Conservation (phyloP, 805 yeast genomes). For the Teunomyces lycoperdinae region DNA sequence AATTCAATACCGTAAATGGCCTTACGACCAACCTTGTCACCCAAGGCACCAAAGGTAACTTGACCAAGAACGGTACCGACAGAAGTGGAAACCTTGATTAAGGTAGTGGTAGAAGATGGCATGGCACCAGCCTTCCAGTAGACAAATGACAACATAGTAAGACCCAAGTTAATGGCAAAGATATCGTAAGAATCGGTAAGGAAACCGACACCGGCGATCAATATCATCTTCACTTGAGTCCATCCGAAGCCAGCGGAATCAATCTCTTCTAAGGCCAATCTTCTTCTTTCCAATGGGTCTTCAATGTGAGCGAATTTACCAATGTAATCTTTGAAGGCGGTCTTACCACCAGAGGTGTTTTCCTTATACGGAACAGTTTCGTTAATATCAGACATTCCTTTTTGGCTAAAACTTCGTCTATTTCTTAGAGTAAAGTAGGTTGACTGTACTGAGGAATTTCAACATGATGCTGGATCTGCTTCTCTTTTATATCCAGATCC, state of each 20-base stretch:
- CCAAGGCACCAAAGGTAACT: constrained; percentile 76
- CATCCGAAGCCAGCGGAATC: constrained; percentile 78
- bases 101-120: constrained; percentile 71
- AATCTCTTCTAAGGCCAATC: constrained; percentile 79
- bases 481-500: not conserved
- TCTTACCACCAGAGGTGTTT: constrained; percentile 62
- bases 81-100: constrained; percentile 84
- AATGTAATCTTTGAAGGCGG: constrained; percentile 80
- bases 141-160: constrained; percentile 74
- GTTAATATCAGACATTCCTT: constrained; percentile 24
- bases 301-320: constrained; percentile 79
- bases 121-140: constrained; percentile 58
- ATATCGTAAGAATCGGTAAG: constrained; percentile 91
- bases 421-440: not conserved
- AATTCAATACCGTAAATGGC: constrained; percentile 83
- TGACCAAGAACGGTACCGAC: constrained; percentile 95
- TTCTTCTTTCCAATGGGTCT: constrained; percentile 84
- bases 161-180: constrained; percentile 82
- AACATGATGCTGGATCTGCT: not conserved
- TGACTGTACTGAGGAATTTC: not conserved
- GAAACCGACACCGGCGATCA: constrained; percentile 91
- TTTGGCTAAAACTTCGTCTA: not conserved
- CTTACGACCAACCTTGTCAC: constrained; percentile 83
- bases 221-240: constrained; percentile 78
- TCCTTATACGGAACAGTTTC: constrained; percentile 17